Evolutionary conservation across 2,329 filamentous ascomycete genomes (phyloP).

Genomic region (Pyricularia grisea): DNA sequence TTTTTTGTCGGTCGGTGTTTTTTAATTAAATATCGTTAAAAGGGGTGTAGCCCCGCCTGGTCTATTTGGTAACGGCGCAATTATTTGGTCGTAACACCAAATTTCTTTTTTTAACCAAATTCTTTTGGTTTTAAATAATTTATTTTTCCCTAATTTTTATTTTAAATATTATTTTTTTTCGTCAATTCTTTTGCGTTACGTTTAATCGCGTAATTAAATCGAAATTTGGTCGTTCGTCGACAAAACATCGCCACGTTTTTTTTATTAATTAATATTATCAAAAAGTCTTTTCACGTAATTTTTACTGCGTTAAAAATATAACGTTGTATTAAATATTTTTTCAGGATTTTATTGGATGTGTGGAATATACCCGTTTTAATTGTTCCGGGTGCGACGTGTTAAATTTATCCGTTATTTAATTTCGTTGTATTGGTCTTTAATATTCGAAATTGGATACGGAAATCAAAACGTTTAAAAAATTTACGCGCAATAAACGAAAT

Average conservation of each 20-base stretch:
- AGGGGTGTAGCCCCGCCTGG: too few species aligned
- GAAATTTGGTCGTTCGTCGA: not conserved
- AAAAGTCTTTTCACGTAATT: not conserved
- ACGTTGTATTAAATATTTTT: not conserved
- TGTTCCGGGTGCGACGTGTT: not conserved
- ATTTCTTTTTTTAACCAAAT: too few species aligned
- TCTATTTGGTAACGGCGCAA: too few species aligned
- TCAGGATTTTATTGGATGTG: not conserved
- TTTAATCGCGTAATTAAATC: not conserved
- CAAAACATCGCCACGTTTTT: not conserved
- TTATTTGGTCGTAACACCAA: too few species aligned
- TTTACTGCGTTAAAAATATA: not conserved
- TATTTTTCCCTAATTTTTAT: too few species aligned
- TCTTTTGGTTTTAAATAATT: too few species aligned
- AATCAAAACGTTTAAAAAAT: not conserved
- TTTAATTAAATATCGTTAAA: too few species aligned
- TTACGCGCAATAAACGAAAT: not conserved
- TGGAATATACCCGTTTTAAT: not conserved
- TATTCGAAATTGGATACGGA: not conserved
- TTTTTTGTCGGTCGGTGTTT: too few species aligned
- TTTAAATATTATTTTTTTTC: not conserved
- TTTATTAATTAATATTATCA: not conserved
- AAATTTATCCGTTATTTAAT: too few species aligned
- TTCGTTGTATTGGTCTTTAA: not conserved
- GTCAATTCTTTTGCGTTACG: not conserved